These are phyloP conservation scores for Silene noctiflora DNA, from an alignment of 179 eudicot species.

Conservation along the genomic window DNA sequence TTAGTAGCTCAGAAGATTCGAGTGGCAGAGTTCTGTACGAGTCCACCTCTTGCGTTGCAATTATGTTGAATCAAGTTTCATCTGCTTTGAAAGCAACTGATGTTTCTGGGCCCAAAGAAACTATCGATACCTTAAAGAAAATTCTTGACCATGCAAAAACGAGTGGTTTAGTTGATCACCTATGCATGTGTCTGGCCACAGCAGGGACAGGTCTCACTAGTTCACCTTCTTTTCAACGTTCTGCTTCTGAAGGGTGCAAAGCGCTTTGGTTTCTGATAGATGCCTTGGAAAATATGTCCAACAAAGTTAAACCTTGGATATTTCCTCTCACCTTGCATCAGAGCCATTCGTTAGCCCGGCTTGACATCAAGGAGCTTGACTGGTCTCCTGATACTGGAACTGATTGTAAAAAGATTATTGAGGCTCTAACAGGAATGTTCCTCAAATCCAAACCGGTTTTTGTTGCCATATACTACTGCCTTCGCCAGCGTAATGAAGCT, in stretches of 20 bases:
- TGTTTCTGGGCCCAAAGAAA: slow-evolving; percentile 32
- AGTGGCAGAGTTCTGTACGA: slow-evolving; percentile 76
- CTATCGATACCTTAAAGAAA: slow-evolving; percentile 47
- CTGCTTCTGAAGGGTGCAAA: slow-evolving; percentile 86
- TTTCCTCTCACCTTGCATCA: slow-evolving; percentile 68
- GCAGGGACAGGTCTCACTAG: slow-evolving; percentile 86
- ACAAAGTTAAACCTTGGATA: slow-evolving; percentile 35
- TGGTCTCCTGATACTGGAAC: slow-evolving; percentile 37
- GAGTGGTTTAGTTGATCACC: slow-evolving; percentile 57
- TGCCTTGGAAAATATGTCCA: slow-evolving; percentile 55
- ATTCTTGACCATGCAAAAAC: slow-evolving; percentile 76
- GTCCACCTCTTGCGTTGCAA: slow-evolving; percentile 73
- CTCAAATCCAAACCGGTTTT: slow-evolving; percentile 70
- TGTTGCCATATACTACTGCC: slow-evolving; percentile 78
- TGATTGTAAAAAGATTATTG: slow-evolving; percentile 57
- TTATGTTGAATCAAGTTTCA: slow-evolving; percentile 61
- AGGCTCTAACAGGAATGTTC: slow-evolving; percentile 60
- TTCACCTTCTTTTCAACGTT: slow-evolving; percentile 71
- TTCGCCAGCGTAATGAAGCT: slow-evolving; percentile 75
- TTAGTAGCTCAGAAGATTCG: slow-evolving; percentile 49
- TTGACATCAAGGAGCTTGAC: slow-evolving; percentile 50
- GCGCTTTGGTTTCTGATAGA: slow-evolving; percentile 77
- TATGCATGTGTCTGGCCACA: slow-evolving; percentile 61
- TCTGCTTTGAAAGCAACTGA: slow-evolving; percentile 60
- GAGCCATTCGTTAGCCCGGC: slow-evolving; percentile 52